Evolutionary conservation across 129 eudicot species (phyloP).

Genomic region (Pittosporum tobira): DNA sequence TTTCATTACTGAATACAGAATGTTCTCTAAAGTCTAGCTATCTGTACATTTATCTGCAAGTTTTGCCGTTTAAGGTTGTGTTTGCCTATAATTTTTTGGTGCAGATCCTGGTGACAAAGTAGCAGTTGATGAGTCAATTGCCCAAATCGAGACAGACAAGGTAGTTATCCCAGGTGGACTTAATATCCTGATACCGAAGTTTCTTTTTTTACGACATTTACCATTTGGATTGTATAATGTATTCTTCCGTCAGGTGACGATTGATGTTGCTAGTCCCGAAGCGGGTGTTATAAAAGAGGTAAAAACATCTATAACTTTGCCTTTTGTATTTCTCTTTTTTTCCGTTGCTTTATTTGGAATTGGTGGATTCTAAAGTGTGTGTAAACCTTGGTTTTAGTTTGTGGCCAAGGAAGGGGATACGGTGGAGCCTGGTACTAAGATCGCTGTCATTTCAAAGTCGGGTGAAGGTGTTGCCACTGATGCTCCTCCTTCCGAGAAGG

Average conservation of each 20-base stretch:
- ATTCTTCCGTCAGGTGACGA: constrained; percentile 61
- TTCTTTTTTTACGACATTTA: constrained; percentile 11
- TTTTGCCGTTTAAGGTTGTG: constrained; percentile 3
- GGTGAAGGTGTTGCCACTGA: constrained; percentile 59
- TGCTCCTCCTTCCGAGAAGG: constrained; percentile 61
- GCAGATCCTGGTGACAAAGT: constrained; percentile 97
- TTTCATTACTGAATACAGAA: neutral
- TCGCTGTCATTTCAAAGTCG: constrained; percentile 75
- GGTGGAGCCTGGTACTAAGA: constrained; percentile 80
- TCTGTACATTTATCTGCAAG: neutral
- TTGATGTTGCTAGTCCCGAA: constrained; percentile 93
- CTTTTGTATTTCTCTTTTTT: constrained; percentile 1
- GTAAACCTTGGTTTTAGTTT: constrained; percentile 44
- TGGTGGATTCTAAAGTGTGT: constrained; percentile 10
- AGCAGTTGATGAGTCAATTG: constrained; percentile 88
- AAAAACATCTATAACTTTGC: constrained; percentile 2
- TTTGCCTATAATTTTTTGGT: constrained; percentile 13
- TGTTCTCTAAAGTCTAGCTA: neutral
- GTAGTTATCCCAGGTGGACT: constrained; percentile 22
- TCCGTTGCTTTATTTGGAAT: neutral
- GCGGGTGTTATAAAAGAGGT: constrained; percentile 90
- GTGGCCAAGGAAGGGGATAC: constrained; percentile 92
- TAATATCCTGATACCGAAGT: constrained; percentile 9
- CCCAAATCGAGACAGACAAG: constrained; percentile 96
- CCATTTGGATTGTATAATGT: constrained; percentile 13